Evolutionary conservation across 345 rosid genomes (phyloP).

Genomic region (Hibiscus trionum): DNA sequence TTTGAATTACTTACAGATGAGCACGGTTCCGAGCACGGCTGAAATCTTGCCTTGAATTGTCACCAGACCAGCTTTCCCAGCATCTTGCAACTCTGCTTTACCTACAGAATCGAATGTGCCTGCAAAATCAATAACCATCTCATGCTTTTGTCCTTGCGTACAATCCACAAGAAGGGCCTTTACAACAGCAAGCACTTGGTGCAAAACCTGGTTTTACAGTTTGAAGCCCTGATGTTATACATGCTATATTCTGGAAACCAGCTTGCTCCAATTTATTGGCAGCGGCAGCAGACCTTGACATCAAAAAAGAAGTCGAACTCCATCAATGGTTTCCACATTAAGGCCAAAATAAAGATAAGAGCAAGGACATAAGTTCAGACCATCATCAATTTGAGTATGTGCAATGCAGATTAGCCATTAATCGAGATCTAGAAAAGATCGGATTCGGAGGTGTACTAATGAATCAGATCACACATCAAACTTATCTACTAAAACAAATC

Average conservation of each 20-base stretch:
- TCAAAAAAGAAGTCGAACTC: slow-evolving; percentile 1
- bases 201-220: slow-evolving; percentile 69
- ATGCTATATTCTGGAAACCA: slow-evolving; percentile 66
- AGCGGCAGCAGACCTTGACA: slow-evolving; percentile 72
- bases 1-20: slow-evolving; percentile 53
- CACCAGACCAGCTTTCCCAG: slow-evolving; percentile 1
- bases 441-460: neutral
- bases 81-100: slow-evolving; percentile 8
- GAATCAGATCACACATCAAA: neutral
- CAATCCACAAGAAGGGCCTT: neutral
- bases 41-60: slow-evolving; percentile 2
- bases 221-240: slow-evolving; percentile 83
- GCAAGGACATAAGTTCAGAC: neutral
- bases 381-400: neutral
- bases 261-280: slow-evolving; percentile 27
- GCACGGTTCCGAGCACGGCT: slow-evolving; percentile 62
- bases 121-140: slow-evolving; percentile 16
- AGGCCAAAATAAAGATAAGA: neutral
- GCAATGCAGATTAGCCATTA: neutral
- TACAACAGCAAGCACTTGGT: neutral
- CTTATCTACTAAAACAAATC: neutral
- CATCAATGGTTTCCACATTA: neutral
- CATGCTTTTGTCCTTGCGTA: neutral
- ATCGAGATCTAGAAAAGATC: neutral
- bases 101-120: slow-evolving; percentile 79